Evolutionary conservation across 129 eudicot genomes (phyloP), one percentile per base, ranked within the genome.

Genomic region (Arctium minus): DNA sequence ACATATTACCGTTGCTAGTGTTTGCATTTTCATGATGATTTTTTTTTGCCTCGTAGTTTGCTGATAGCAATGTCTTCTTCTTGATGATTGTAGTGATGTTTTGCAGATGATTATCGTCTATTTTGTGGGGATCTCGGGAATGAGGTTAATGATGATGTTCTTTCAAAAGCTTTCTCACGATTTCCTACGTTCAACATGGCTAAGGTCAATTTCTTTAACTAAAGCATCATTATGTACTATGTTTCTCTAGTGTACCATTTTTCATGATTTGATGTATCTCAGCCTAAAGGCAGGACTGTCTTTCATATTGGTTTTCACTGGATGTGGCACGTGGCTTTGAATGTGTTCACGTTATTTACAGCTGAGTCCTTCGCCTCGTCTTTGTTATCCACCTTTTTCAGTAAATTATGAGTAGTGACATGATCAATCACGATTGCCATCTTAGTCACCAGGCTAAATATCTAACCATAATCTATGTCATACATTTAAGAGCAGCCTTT

Each of bases 111-210:
- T 81, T 92, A 86, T 86, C 96, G 98, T 48, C 71, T 94, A 74
- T 94, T 94, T 77, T 94, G 98, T 70, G 96, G 98, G 22, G 94
- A 94, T 83, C 97, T 94, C 80, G 98, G 97, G 69, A 94, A 94
- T 81, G 98, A 94, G 86, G 98, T 94, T 88, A 94, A 94, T 86
- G 98, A 94, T 91, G 98, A 94, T 87, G 97, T 94, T 78, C 88
- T 94, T 7, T 90, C 98, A 44, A 94, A 94, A 87, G 98, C 98
- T 37, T 94, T 94, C 78, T 67, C 97, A 13, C 86, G 97, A 80
- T 94, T 90, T 86, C 97, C 98, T 81, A 88, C 96, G 5, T 94
- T 92, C 86, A 94, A 94, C 79, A 91, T 94, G 96, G 98, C 97
- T 37, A 92, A 88, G 86, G 98, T 94, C 75, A 48, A 92, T 85